These are phyloP conservation scores for Przewalskia tangutica DNA, from an alignment of 257 asterid genomes.

Conservation along the genomic window DNA sequence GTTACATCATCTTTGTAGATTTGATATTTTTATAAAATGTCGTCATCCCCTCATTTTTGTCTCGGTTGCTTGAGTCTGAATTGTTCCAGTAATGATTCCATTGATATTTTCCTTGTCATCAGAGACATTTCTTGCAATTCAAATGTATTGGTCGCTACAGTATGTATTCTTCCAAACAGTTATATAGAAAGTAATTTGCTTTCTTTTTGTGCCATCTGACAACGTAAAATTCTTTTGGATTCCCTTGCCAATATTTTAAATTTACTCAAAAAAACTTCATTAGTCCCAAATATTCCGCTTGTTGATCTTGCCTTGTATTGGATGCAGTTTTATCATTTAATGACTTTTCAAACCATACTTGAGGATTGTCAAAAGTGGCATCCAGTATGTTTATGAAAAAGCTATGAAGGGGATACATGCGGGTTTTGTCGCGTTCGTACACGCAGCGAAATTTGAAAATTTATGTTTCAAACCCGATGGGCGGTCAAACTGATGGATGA, in stretches of 20 bases:
- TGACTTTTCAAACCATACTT: neutral
- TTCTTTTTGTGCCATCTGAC: neutral
- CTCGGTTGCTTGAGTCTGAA: conserved; percentile 33
- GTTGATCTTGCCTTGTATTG: neutral
- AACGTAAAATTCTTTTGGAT: neutral
- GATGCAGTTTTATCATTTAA: neutral
- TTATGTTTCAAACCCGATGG: too few relatives aligned
- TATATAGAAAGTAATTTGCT: neutral
- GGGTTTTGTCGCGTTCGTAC: too few relatives aligned
- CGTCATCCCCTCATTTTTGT: conserved; percentile 16
- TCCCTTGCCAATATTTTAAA: neutral
- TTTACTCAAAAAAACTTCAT: neutral
- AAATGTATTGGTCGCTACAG: neutral
- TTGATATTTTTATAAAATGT: too few relatives aligned
- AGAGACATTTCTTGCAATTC: neutral
- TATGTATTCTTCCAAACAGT: neutral
- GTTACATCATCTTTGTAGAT: conserved; percentile 50
- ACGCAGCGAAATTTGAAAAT: too few relatives aligned
- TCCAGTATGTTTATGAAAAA: neutral
- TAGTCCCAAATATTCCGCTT: neutral
- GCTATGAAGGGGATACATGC: neutral
- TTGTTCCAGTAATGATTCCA: conserved; percentile 17
- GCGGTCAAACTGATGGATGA: too few relatives aligned
- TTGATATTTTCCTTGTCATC: neutral
- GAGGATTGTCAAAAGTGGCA: neutral